A percentile compares a stretch with the other conserved stretches of the same genome.
phyloP scores from a whole-genome alignment of 2,329 filamentous ascomycete species.

The Calycina herbarum region DNA sequence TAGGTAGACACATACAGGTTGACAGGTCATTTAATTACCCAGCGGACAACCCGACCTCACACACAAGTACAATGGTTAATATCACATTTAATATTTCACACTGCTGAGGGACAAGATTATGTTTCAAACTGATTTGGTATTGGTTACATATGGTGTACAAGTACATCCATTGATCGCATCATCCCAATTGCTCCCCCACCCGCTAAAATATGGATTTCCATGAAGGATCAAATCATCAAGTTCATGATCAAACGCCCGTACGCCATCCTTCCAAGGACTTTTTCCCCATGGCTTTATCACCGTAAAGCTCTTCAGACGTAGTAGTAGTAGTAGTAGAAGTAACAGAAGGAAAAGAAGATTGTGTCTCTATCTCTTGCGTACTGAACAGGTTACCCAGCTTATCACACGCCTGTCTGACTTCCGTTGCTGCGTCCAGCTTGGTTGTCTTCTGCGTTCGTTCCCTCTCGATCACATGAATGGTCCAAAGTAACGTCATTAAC shows the following conservation, averaged over 20 bases:
- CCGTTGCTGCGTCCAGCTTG: constrained; percentile 33
- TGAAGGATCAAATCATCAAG: constrained; percentile 9
- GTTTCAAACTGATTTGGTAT: background rate
- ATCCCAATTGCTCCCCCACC: constrained; percentile 1
- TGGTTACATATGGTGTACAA: constrained; percentile 28
- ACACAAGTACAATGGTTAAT: background rate
- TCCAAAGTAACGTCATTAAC: constrained; percentile 39
- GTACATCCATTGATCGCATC: constrained; percentile 4
- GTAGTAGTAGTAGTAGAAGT: background rate
- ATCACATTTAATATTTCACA: background rate
- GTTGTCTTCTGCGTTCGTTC: constrained; percentile 27
- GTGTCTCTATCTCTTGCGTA: constrained; percentile 18
- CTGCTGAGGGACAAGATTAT: background rate
- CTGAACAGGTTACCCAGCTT: constrained; percentile 34
- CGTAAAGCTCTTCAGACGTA: constrained; percentile 9
- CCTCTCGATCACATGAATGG: constrained; percentile 33
- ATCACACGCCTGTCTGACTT: constrained; percentile 31
- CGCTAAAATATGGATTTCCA: constrained; percentile 19
- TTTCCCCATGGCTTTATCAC: constrained; percentile 23
- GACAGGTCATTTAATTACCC: too few species aligned
- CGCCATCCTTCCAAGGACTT: constrained; percentile 36
- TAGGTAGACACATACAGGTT: too few species aligned
- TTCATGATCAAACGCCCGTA: constrained; percentile 28
- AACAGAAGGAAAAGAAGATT: constrained; percentile 20
- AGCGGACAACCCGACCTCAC: too few species aligned